A percentile compares a stretch with the other conserved stretches of the same genome.
Conservation (phyloP, 1,139 yeast genomes). For the Suhomyces chickasaworum region DNA sequence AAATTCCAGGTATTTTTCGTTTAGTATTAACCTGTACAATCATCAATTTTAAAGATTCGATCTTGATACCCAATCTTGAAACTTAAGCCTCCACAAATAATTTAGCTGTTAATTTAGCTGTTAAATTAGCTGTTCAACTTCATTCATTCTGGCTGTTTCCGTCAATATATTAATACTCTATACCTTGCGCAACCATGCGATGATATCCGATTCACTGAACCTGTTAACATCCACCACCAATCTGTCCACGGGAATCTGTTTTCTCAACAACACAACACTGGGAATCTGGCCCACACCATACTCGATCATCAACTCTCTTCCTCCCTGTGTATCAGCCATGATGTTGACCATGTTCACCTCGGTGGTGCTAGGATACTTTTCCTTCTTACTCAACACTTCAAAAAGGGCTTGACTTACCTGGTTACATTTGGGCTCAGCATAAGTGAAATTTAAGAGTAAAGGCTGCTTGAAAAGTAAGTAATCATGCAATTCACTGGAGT, state of each 20-base stretch:
- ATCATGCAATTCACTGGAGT: slow-evolving; percentile 56
- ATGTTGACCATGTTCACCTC: slow-evolving; percentile 65
- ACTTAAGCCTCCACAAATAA: too few relatives aligned
- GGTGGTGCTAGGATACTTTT: slow-evolving; percentile 40
- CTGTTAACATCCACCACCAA: slow-evolving; percentile 47
- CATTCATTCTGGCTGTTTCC: background rate
- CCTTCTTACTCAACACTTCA: slow-evolving; percentile 54
- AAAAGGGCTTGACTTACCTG: slow-evolving; percentile 65
- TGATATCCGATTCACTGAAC: slow-evolving; percentile 54
- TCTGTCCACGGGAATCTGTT: slow-evolving; percentile 62
- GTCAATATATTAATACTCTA: background rate
- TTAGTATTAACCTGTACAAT: too few relatives aligned
- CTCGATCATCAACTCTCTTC: slow-evolving; percentile 57
- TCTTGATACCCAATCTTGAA: too few relatives aligned
- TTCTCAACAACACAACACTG: slow-evolving; percentile 63
- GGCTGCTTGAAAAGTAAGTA: slow-evolving; percentile 60
- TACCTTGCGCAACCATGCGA: slow-evolving; percentile 49
- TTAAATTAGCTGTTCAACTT: too few relatives aligned
- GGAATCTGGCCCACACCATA: slow-evolving; percentile 67
- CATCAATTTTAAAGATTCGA: too few relatives aligned
- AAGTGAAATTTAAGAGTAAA: slow-evolving; percentile 69
- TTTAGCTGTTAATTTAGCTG: too few relatives aligned
- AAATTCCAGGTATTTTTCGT: too few relatives aligned
- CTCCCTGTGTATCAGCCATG: slow-evolving; percentile 66
- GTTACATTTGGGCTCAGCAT: slow-evolving; percentile 65